Evolutionary conservation across 495 filamentous ascomycete species (phyloP), one percentile per base, ranked within the genome.

Genomic region (Lophiostoma macrostomum): DNA sequence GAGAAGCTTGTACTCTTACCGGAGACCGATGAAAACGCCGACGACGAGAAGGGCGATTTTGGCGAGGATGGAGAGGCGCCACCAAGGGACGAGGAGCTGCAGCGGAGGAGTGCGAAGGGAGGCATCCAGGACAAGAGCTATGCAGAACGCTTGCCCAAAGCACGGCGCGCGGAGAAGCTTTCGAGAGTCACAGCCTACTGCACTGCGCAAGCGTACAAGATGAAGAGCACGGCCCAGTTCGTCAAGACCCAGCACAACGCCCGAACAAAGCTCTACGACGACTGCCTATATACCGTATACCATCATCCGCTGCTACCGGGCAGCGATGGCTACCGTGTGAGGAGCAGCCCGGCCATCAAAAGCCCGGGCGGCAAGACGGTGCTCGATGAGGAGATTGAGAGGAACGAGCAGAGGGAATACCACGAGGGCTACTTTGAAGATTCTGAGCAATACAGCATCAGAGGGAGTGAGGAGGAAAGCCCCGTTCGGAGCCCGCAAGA

Each of bases 211-310:
- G 86, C 85, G 10, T 96, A 86, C 69, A 91, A 88, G 71, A 83
- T 95, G 74, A 84, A 85, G 61, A 79, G 83, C 22, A 86, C 89
- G 32, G 88, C 89, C 16, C 80, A 86, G 37, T 99, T 99, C 72
- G 77, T 96, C 29, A 87, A 85, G 65, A 88, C 85, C 37, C 81
- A 81, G 64, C 93, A 99, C 76, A 84, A 85, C n/a, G 94, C 90
- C 0, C 81, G 87, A 71, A 95, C 91, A 32, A 99, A 99, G 69
- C 77, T 97, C n/a, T 99, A 99, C 68, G 94, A 97, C 69, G 94
- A 99, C 65, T 97, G 94, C 64, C 76, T 99, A 16, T 99, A 99
- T 63, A 86, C 83, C 4, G 93, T 91, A 25, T 99, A 97, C 69
- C 91, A 97, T 71, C 73, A 95, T 22, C 93, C 93, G 7, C 68